A percentile compares a stretch with the other conserved stretches of the same genome.
These are phyloP conservation scores for Euphorbia lathyris DNA, from an alignment of 345 rosid species.

Conservation along the genomic window DNA sequence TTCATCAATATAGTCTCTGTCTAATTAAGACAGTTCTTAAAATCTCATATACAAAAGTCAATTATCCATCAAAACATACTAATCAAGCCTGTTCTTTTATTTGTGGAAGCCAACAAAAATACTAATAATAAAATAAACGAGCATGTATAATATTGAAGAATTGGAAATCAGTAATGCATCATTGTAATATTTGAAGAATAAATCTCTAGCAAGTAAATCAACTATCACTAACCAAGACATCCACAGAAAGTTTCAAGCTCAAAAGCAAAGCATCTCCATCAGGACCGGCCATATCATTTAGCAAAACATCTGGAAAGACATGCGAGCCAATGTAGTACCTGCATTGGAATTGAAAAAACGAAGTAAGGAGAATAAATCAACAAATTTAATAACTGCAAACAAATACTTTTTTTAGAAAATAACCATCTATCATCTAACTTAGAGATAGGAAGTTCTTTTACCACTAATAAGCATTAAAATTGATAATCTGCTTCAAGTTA, in stretches of 20 bases:
- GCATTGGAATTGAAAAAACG: constrained; percentile 20
- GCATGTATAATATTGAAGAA: neutral
- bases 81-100: neutral
- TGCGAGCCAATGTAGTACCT: constrained; percentile 87
- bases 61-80: neutral
- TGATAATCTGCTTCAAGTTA: no score
- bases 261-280: constrained; percentile 82
- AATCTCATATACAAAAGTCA: no score
- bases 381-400: neutral
- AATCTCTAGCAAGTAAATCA: neutral
- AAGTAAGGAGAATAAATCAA: constrained; percentile 3
- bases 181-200: neutral
- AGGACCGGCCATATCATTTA: constrained; percentile 92
- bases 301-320: constrained; percentile 90
- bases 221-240: constrained; percentile 78
- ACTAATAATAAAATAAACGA: no score
- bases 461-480: neutral
- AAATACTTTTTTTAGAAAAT: neutral
- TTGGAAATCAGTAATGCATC: neutral
- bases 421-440: neutral
- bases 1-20: neutral
- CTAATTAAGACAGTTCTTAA: neutral
- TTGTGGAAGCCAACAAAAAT: neutral
- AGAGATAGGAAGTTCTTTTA: neutral
- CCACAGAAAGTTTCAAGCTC: constrained; percentile 93